Conservation (phyloP, 2,329 filamentous ascomycete species). For the Sclerotinia minor region DNA sequence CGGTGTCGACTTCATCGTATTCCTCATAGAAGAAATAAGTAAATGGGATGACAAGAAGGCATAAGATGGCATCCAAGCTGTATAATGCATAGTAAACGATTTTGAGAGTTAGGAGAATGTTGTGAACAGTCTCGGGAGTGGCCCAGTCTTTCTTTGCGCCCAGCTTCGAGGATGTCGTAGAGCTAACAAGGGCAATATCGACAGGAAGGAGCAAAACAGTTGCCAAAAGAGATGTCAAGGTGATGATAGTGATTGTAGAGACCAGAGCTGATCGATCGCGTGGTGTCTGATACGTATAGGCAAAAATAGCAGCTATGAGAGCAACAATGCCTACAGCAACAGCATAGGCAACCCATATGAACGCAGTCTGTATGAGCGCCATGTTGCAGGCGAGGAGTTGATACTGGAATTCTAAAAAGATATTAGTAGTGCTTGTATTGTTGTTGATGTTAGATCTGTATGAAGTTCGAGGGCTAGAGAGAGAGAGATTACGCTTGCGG, state of each 20-base stretch:
- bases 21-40: conserved; percentile 99
- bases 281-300: conserved; percentile 87
- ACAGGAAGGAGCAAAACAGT: conserved; percentile 91
- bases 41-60: conserved; percentile 87
- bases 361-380: conserved; percentile 73
- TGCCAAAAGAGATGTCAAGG: conserved; percentile 81
- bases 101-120: conserved; percentile 77
- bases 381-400: conserved; percentile 31
- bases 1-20: conserved; percentile 86
- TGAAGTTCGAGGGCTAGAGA: not conserved
- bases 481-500: conserved; percentile 9
- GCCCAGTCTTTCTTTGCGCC: conserved; percentile 95
- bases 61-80: conserved; percentile 85
- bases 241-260: conserved; percentile 81
- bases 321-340: conserved; percentile 77
- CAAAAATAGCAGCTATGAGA: conserved; percentile 76
- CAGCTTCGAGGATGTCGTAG: conserved; percentile 72
- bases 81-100: conserved; percentile 93
- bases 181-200: conserved; percentile 91
- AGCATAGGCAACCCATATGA: conserved; percentile 95
- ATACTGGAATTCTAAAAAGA: not conserved
- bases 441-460: not conserved
- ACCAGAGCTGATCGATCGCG: conserved; percentile 82
- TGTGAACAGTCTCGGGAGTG: conserved; percentile 73
- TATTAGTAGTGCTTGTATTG: conserved; percentile 6